phyloP scores from a whole-genome alignment of 1,284 basidiomycete species.

The Ceratobasidium sp. region DNA sequence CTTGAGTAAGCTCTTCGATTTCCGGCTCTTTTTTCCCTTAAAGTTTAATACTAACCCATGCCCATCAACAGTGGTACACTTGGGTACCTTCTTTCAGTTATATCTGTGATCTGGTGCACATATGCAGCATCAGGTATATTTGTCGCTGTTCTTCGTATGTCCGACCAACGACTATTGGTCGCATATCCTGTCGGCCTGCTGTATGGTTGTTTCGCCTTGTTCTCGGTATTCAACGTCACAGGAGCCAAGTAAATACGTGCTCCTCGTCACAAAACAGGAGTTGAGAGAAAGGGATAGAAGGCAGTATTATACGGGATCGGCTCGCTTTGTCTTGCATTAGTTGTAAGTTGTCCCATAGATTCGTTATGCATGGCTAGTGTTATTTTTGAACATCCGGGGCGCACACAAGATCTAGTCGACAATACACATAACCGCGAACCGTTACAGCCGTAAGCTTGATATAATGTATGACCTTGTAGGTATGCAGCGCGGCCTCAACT shows the following conservation, averaged over 20 bases:
- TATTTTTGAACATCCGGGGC: neutral
- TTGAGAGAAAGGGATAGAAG: neutral
- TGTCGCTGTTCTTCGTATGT: slow-evolving; percentile 92
- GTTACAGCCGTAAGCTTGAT: no score
- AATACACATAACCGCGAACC: no score
- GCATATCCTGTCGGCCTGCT: slow-evolving; percentile 93
- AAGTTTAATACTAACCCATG: neutral
- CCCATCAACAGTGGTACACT: slow-evolving; percentile 65
- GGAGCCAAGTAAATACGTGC: slow-evolving; percentile 19
- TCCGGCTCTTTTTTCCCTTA: neutral
- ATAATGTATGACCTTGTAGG: no score
- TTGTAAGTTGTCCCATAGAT: slow-evolving; percentile 27
- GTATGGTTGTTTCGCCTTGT: slow-evolving; percentile 90
- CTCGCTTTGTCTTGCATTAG: slow-evolving; percentile 2
- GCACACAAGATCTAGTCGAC: no score
- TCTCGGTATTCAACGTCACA: slow-evolving; percentile 78
- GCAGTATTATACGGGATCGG: neutral
- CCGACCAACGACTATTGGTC: slow-evolving; percentile 89
- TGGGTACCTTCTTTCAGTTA: slow-evolving; percentile 81
- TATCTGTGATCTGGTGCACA: slow-evolving; percentile 94
- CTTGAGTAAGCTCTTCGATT: slow-evolving; percentile 76
- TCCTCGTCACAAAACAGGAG: neutral
- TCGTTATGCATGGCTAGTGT: neutral
- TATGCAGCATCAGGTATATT: slow-evolving; percentile 95
- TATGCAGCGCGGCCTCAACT: no score